Percentiles rank a stretch among this genome's conserved stretches.
Conservation (phyloP, 2,329 filamentous ascomycete species). For the Lachnellula cervina region DNA sequence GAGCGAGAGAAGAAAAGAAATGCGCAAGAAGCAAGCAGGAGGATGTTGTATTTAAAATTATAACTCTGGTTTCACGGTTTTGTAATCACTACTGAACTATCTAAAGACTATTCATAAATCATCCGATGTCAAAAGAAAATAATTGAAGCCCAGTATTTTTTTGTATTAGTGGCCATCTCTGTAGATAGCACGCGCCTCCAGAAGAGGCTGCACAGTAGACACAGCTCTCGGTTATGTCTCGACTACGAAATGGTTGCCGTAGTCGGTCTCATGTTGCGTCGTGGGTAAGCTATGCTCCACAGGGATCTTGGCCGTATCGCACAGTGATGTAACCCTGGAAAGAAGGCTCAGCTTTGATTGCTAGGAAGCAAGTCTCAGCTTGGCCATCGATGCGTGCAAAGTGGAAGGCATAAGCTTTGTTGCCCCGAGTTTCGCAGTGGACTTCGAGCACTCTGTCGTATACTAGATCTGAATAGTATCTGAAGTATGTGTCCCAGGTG, state of each 20-base stretch:
- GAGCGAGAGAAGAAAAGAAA: too few relatives aligned
- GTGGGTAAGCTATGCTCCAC: background rate
- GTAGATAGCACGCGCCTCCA: too few relatives aligned
- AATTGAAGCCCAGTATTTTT: too few relatives aligned
- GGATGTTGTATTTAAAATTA: too few relatives aligned
- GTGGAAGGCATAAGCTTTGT: constrained; percentile 10
- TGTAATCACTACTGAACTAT: too few relatives aligned
- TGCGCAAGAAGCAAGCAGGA: too few relatives aligned
- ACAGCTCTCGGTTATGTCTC: too few relatives aligned
- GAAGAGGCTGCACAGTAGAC: too few relatives aligned
- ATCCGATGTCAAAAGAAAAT: too few relatives aligned
- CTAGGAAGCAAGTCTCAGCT: constrained; percentile 9
- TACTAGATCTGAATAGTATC: constrained; percentile 4
- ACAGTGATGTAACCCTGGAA: background rate
- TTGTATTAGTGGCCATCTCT: too few relatives aligned
- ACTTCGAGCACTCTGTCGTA: background rate
- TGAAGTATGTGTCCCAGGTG: constrained; percentile 13
- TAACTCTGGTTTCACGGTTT: too few relatives aligned
- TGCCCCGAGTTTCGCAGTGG: background rate
- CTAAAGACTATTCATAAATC: too few relatives aligned
- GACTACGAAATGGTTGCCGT: background rate
- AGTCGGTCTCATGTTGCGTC: background rate
- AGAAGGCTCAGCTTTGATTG: background rate
- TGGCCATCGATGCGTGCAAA: constrained; percentile 20
- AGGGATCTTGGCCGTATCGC: background rate